Evolutionary conservation across 768 basidiomycete species (phyloP).

Genomic region (Rhizopogon vinicolor): DNA sequence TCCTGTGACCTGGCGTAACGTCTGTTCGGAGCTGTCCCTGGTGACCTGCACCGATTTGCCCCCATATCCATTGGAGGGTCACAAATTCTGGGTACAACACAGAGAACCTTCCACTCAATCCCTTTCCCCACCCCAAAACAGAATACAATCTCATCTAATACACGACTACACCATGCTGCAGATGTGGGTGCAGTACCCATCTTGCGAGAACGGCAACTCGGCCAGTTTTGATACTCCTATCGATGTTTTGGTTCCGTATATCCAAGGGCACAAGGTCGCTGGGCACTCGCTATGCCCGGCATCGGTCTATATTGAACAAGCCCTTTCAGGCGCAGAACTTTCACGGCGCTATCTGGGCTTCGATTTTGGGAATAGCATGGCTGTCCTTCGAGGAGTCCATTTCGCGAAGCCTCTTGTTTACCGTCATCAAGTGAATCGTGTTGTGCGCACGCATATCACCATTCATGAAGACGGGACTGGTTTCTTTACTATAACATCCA

Average conservation of each 20-base stretch:
- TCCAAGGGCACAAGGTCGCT: constrained; percentile 56
- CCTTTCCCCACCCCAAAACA: neutral
- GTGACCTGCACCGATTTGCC: constrained; percentile 50
- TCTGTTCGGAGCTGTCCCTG: constrained; percentile 42
- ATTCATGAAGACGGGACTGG: constrained; percentile 32
- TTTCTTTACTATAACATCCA: constrained; percentile 45
- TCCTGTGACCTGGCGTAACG: constrained; percentile 48
- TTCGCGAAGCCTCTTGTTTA: constrained; percentile 57
- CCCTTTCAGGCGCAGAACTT: constrained; percentile 39
- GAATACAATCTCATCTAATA: neutral
- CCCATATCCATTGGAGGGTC: constrained; percentile 55
- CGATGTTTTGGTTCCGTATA: constrained; percentile 34
- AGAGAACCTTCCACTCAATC: constrained; percentile 20
- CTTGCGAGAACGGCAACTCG: constrained; percentile 23
- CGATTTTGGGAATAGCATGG: constrained; percentile 27
- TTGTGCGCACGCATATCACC: constrained; percentile 36
- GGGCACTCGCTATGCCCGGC: constrained; percentile 58
- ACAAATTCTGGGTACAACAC: constrained; percentile 55
- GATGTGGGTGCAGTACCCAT: constrained; percentile 40
- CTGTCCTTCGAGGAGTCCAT: constrained; percentile 37
- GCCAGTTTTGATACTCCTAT: constrained; percentile 56
- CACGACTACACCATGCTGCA: constrained; percentile 33
- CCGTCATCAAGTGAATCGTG: constrained; percentile 22
- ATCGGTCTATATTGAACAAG: constrained; percentile 60
- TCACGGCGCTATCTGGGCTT: constrained; percentile 26